phyloP scores from a whole-genome alignment of 176 grass and related monocot species.

The Dactylis glomerata region DNA sequence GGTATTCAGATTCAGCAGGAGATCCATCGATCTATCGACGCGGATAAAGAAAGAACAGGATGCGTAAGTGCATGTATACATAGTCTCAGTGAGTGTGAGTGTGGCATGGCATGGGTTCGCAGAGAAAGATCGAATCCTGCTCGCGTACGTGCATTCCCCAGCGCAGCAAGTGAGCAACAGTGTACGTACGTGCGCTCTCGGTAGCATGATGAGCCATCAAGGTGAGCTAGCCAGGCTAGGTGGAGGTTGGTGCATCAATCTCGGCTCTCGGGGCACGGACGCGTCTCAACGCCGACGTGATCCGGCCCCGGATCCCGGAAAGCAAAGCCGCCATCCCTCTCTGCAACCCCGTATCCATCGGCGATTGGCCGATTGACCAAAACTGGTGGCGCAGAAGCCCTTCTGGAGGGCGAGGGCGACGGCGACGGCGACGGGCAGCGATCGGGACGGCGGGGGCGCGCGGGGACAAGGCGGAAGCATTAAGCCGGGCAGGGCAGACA shows the following conservation, averaged over 20 bases:
- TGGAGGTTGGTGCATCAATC: conserved; percentile 41
- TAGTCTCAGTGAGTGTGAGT: background rate
- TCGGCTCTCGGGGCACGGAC: conserved; percentile 11
- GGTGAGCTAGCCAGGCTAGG: background rate
- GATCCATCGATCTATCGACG: background rate
- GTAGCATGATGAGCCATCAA: background rate
- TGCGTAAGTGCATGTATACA: background rate
- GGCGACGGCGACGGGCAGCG: conserved; percentile 13
- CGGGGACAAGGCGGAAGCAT: background rate
- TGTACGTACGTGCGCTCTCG: too few species aligned
- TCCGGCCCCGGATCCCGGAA: background rate
- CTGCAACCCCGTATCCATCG: background rate
- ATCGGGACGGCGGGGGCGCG: background rate
- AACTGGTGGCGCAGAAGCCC: conserved; percentile 34
- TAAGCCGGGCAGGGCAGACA: background rate
- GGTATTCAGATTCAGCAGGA: background rate
- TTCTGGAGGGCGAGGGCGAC: background rate
- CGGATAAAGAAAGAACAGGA: background rate
- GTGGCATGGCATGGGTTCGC: conserved; percentile 5
- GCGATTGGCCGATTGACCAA: background rate
- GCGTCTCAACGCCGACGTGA: background rate
- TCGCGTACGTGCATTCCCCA: background rate
- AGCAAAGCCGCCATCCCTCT: background rate
- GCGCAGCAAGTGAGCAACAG: background rate
- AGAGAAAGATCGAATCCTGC: background rate